Percentiles rank a stretch among this genome's conserved stretches.
These are phyloP conservation scores for Blastocystis hominis DNA, from an alignment of 352 stramenopile genomes.

Conservation along the genomic window DNA sequence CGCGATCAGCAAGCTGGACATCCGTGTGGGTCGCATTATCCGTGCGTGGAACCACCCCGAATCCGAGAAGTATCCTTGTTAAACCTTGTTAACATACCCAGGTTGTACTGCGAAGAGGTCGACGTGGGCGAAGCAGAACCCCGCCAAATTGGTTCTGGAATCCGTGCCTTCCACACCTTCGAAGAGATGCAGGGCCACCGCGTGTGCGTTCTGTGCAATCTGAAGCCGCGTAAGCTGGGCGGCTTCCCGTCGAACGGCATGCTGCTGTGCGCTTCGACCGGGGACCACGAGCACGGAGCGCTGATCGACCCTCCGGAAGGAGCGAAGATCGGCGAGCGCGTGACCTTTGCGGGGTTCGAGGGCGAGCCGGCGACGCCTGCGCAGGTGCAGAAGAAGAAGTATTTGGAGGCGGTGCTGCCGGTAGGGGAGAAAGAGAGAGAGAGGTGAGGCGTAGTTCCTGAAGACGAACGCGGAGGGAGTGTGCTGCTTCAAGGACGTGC, in stretches of 20 bases:
- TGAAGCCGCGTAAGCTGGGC: slow-evolving; percentile 79
- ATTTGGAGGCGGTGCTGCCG: slow-evolving; percentile 12
- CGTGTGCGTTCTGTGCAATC: slow-evolving; percentile 78
- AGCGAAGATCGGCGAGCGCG: slow-evolving; percentile 63
- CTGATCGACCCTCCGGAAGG: slow-evolving; percentile 74
- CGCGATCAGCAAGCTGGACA: slow-evolving; percentile 69
- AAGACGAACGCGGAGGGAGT: slow-evolving; percentile 59
- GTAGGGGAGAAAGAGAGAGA: background rate
- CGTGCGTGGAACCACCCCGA: slow-evolving; percentile 81
- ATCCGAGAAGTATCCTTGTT: slow-evolving; percentile 68
- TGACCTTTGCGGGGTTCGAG: slow-evolving; percentile 59
- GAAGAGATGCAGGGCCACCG: slow-evolving; percentile 65
- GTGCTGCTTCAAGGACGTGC: slow-evolving; percentile 53
- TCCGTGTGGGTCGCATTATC: slow-evolving; percentile 78
- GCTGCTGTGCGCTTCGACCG: slow-evolving; percentile 75
- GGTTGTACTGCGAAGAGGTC: slow-evolving; percentile 80
- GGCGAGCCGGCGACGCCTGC: slow-evolving; percentile 55
- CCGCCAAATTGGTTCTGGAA: slow-evolving; percentile 69
- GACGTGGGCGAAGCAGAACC: slow-evolving; percentile 76
- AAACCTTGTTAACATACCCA: slow-evolving; percentile 2
- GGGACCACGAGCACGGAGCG: slow-evolving; percentile 64
- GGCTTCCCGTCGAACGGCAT: slow-evolving; percentile 80
- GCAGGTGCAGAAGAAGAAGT: slow-evolving; percentile 59
- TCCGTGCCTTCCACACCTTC: slow-evolving; percentile 59
- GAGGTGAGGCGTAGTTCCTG: slow-evolving; percentile 43